Evolutionary conservation across 768 basidiomycete species (phyloP), one percentile per base, ranked within the genome.

Genomic region (Boletellus emodensis): DNA sequence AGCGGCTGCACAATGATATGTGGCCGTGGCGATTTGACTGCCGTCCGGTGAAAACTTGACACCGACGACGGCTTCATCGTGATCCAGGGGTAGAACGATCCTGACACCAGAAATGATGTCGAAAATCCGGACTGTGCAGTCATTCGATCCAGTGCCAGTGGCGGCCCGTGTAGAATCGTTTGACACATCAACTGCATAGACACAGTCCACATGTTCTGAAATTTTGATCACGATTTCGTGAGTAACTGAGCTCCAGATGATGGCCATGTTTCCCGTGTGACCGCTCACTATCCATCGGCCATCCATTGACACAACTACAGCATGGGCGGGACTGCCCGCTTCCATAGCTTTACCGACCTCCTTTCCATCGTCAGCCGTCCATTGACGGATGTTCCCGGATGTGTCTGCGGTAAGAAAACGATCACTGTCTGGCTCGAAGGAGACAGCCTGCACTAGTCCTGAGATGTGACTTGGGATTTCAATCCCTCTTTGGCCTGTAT

Each of bases 231-330:
- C 36, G 10, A 30, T 32, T 36, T 30, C 5, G 41, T 34, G 13
- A 4, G 41, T 43, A 5, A 7, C 15, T 20, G 48, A 26, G 10
- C 30, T 30, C 48, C 41, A 49, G 28, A 44, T 41, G 30, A 44
- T 30, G 20, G 33, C 41, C 22, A 38, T 30, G 26, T 22, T 20
- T 11, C 15, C 35, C 2, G 5, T 4, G 18, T 30, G 26, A 13
- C 48, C 48, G 18, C 32, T 37, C 12, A 49, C 48, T 20, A 49
- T 43, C 48, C 48, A 49, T 30, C 12, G 11, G 14, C 48, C 41
- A 22, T 49, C 48, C 28, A 20, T 20, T 12, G 48, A 49, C 17
- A 11, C 41, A 11, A 13, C 35, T 18, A n/a, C 12, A 37, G 17
- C 18, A n/a, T 30, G n/a, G 35, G 43, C 42, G 2, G 12, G 6